These are phyloP conservation scores for Scenedesmus sp. DNA, from an alignment of 163 green algal genomes.

Conservation along the genomic window DNA sequence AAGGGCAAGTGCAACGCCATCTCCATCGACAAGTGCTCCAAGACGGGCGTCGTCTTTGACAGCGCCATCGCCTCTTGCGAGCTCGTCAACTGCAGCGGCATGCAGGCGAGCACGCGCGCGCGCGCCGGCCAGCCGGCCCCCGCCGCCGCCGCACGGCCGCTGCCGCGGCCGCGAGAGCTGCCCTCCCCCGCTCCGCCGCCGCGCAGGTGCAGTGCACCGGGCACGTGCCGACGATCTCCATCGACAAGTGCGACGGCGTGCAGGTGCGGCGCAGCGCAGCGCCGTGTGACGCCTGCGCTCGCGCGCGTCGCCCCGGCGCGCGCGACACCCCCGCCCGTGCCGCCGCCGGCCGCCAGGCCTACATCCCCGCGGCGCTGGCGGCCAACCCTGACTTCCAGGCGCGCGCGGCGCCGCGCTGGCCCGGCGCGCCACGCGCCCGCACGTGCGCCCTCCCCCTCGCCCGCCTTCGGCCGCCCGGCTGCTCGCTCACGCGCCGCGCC, in stretches of 20 bases:
- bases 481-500: neutral
- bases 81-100: slow-evolving; percentile 80
- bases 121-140: no score
- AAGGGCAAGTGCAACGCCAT: slow-evolving; percentile 92
- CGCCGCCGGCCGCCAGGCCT: no score
- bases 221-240: slow-evolving; percentile 73
- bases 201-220: slow-evolving; percentile 73
- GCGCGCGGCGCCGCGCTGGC: neutral
- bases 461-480: no score
- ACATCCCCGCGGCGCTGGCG: slow-evolving; percentile 13
- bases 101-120: slow-evolving; percentile 59
- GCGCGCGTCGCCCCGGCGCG: no score
- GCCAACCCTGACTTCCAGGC: slow-evolving; percentile 53
- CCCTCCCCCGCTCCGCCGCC: neutral
- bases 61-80: slow-evolving; percentile 82
- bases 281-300: no score
- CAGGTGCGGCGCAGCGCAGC: no score
- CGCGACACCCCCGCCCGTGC: no score
- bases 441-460: no score
- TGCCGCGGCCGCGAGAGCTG: neutral
- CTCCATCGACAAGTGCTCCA: slow-evolving; percentile 81
- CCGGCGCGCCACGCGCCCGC: no score
- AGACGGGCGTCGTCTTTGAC: slow-evolving; percentile 80
- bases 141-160: neutral
- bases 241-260: slow-evolving; percentile 88